These are phyloP conservation scores for Avena insularis DNA, from an alignment of 176 grass and related monocot genomes.

Conservation along the genomic window DNA sequence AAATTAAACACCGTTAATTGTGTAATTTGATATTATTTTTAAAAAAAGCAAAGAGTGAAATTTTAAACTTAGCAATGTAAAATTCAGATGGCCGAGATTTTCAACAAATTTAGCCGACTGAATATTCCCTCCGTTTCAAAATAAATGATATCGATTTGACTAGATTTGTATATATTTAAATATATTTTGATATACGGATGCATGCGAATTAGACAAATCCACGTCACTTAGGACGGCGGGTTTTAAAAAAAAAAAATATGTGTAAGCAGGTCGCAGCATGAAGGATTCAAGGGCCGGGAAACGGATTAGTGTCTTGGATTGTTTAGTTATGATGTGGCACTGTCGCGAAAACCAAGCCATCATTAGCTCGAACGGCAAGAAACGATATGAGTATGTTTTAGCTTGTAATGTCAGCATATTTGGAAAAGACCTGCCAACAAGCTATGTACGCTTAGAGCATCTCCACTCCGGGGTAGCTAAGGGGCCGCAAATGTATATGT, in stretches of 20 bases:
- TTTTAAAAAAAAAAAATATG: not conserved
- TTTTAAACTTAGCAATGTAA: not conserved
- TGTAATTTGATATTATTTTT: not conserved
- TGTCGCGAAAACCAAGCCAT: not conserved
- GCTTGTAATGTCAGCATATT: not conserved
- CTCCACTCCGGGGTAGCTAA: no score
- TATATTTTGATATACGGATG: no score
- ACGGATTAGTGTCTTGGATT: constrained; percentile 5
- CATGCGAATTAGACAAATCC: no score
- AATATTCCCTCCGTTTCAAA: no score
- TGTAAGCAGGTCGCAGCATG: not conserved
- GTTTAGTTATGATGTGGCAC: not conserved
- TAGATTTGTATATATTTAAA: no score
- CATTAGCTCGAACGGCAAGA: constrained; percentile 43
- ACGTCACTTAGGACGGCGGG: no score
- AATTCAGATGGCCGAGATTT: not conserved
- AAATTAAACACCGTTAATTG: no score
- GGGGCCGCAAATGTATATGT: no score
- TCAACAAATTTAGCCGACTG: not conserved
- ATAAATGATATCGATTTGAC: no score
- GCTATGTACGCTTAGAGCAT: no score
- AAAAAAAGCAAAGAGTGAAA: not conserved
- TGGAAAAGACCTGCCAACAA: constrained; percentile 12
- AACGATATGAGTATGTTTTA: constrained; percentile 33
- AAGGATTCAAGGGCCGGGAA: not conserved